Evolutionary conservation across 108 stramenopile genomes (phyloP).

Genomic region (Mediolabrus comicus): DNA sequence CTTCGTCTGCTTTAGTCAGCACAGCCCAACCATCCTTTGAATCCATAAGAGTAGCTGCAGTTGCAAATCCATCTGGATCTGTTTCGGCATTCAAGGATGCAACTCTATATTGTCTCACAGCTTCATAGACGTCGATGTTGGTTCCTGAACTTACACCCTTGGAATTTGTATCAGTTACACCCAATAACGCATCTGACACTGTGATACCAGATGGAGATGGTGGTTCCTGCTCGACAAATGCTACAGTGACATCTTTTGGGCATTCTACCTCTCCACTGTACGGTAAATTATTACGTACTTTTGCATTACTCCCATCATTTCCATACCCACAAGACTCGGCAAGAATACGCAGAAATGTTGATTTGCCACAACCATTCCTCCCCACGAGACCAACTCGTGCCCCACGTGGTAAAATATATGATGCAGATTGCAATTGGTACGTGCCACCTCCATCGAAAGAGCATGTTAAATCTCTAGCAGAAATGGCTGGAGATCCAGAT

Average conservation of each 20-base stretch:
- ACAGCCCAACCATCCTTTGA: slow-evolving; percentile 66
- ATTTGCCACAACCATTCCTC: slow-evolving; percentile 78
- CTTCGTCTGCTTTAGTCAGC: slow-evolving; percentile 78
- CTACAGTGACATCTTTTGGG: slow-evolving; percentile 52
- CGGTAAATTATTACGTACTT: slow-evolving; percentile 25
- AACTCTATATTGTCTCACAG: slow-evolving; percentile 61
- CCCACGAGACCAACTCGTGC: slow-evolving; percentile 69
- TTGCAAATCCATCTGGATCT: slow-evolving; percentile 65
- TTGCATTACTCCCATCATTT: slow-evolving; percentile 3
- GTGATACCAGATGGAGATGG: slow-evolving; percentile 60
- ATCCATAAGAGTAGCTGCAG: slow-evolving; percentile 73
- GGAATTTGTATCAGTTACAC: slow-evolving; percentile 35
- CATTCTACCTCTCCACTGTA: slow-evolving; percentile 60
- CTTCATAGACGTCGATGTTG: slow-evolving; percentile 50
- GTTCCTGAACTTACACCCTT: background rate
- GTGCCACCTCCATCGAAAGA: slow-evolving; percentile 59
- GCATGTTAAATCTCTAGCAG: slow-evolving; percentile 39
- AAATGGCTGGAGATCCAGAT: slow-evolving; percentile 23
- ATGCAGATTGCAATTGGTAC: slow-evolving; percentile 72
- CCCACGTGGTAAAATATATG: slow-evolving; percentile 71
- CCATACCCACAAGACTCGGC: slow-evolving; percentile 50
- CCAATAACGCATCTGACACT: slow-evolving; percentile 75
- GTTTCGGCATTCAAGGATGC: slow-evolving; percentile 47
- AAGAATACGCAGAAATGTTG: slow-evolving; percentile 67
- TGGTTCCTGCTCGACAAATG: slow-evolving; percentile 84